Base-by-base conservation (phyloP, 2,329 filamentous ascomycete genomes). In the Cercospora nicotianae region DNA sequence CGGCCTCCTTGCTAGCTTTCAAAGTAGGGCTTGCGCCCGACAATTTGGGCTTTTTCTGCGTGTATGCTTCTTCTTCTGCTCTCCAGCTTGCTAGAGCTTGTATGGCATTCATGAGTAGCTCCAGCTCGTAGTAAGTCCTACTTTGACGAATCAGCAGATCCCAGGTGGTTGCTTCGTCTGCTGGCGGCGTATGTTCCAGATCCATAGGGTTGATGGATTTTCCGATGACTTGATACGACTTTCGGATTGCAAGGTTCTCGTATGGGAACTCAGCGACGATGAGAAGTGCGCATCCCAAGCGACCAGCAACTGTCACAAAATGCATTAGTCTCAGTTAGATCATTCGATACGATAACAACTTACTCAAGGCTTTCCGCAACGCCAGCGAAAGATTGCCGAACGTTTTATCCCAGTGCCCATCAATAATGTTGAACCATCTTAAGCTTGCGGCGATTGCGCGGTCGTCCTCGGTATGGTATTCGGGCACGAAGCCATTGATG, bases 331-430 rank as follows among this genome's bases (percentile, higher is more conserved):
- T 58, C 58, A 59, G 3, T 12, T n/a, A 42, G 16, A 9, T 20
- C 30, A 33, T 28, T 18, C 31, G 20, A 4, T 33, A 42, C 31
- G 59, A 64, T 16, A 51, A 16, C 13, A 58, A 86, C 92, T 84
- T 87, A 96, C 93, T 86, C 58, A 96, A 85, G 75, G 97, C 93
- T 69, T 90, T 89, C 75, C 91, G 91, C 81, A 97, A 92, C n/a
- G 94, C 86, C 73, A 88, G 85, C 31, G 87, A 87, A 51, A 92
- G 89, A 65, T 88, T 84, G 18, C 83, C 80, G 74, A 94, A 92
- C 23, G 92, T 89, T 67, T 90, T 84, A 16, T 85, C 83, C 89
- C 90, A 94, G 64, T 91, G 85, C 12, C 87, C 90, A 60, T 91
- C 87, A 8, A 94, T 86, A 65, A 92, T 85, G 67, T 92, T 82